Percentiles rank a stretch among this genome's conserved stretches.
Evolutionary conservation across 495 filamentous ascomycete genomes (phyloP).

Genomic region (Elasticomyces elasticus): DNA sequence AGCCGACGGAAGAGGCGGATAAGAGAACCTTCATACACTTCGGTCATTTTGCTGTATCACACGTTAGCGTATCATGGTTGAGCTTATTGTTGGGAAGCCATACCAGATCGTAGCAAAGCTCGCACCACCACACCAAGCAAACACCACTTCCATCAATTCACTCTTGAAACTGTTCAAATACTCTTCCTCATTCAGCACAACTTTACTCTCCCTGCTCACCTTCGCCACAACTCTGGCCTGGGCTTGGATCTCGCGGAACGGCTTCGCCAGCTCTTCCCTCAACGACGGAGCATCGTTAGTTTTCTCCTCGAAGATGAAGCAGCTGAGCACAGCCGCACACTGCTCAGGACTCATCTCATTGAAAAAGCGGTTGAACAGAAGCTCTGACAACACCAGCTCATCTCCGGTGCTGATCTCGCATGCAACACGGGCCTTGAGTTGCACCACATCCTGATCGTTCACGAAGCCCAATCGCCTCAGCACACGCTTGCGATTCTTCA

Average conservation of each 20-base stretch:
- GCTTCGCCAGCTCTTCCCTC: conserved; percentile 74
- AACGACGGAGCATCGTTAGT: conserved; percentile 57
- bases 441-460: conserved; percentile 84
- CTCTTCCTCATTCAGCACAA: conserved; percentile 83
- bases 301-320: conserved; percentile 97
- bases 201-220: conserved; percentile 84
- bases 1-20: conserved; percentile 92
- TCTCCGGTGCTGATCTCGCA: conserved; percentile 94
- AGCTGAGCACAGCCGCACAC: conserved; percentile 71
- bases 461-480: conserved; percentile 92
- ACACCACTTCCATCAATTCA: conserved; percentile 93
- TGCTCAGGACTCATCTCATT: conserved; percentile 86
- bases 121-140: conserved; percentile 84
- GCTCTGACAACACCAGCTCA: conserved; percentile 80
- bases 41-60: conserved; percentile 81
- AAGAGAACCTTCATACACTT: conserved; percentile 90
- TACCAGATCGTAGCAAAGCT: conserved; percentile 95
- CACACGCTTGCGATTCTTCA: conserved; percentile 94
- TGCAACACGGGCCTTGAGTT: conserved; percentile 89
- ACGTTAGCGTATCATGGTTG: not conserved
- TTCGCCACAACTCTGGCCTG: conserved; percentile 83
- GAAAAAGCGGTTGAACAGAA: conserved; percentile 96
- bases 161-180: conserved; percentile 80
- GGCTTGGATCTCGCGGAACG: conserved; percentile 70
- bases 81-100: conserved; percentile 30